phyloP scores from a whole-genome alignment of 345 rosid genomes.

The Acer campestre region DNA sequence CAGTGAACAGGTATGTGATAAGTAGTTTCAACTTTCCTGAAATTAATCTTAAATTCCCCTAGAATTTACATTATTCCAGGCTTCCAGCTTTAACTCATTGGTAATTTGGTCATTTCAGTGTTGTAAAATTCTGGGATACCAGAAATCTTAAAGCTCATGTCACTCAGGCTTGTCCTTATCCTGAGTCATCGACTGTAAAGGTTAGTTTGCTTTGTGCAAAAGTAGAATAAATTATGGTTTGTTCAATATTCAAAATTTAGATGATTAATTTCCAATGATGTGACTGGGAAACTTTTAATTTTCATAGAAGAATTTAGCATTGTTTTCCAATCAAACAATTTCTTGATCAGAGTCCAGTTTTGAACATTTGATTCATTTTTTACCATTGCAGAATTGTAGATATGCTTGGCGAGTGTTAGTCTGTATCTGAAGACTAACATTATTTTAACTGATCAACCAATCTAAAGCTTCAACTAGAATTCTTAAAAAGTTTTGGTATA shows the following conservation, averaged over 20 bases:
- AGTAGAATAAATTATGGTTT: background rate
- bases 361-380: background rate
- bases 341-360: background rate
- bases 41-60: background rate
- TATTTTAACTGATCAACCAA: background rate
- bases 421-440: background rate
- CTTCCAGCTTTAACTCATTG: slow-evolving; percentile 12
- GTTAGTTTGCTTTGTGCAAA: slow-evolving; percentile 34
- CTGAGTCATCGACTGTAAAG: slow-evolving; percentile 52
- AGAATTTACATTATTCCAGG: background rate
- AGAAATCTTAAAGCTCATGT: slow-evolving; percentile 70
- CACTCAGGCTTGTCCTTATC: slow-evolving; percentile 62
- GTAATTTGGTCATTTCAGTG: slow-evolving; percentile 41
- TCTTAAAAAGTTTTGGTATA: background rate
- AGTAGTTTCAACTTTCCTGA: background rate
- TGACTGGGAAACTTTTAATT: slow-evolving; percentile 1
- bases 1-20: slow-evolving; percentile 70
- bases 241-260: background rate
- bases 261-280: background rate
- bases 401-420: background rate
- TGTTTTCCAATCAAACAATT: background rate
- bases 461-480: background rate
- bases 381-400: background rate
- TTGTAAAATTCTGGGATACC: slow-evolving; percentile 86
- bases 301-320: background rate